phyloP scores from a whole-genome alignment of 2,329 filamentous ascomycete species.

The Penicillium sp. region DNA sequence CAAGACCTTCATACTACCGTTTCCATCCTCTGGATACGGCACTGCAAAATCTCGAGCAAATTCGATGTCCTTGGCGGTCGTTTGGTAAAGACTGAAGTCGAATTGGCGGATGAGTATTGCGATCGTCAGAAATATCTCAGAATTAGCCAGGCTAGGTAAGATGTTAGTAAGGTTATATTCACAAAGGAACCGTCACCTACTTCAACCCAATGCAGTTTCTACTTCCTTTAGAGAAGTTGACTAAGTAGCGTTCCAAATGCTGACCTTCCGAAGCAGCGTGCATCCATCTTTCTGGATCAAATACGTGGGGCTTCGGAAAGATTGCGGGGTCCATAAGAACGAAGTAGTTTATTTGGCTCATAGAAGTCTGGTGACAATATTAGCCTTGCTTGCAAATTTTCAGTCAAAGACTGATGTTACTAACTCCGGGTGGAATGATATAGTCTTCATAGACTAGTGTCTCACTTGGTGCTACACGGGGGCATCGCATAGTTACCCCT shows the following conservation, averaged over 20 bases:
- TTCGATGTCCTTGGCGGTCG: constrained; percentile 12
- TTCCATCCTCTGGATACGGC: constrained; percentile 17
- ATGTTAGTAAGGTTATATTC: neutral
- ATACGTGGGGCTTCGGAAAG: constrained; percentile 28
- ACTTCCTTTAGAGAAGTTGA: constrained; percentile 31
- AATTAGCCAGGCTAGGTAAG: constrained; percentile 17
- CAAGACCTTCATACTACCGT: neutral
- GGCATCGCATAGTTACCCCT: constrained; percentile 36
- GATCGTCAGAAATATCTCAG: constrained; percentile 19
- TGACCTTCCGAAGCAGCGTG: constrained; percentile 18
- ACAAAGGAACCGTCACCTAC: constrained; percentile 11
- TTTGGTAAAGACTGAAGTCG: constrained; percentile 21
- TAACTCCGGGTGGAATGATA: constrained; percentile 36
- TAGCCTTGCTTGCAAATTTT: too few relatives aligned
- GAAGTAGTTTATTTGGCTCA: constrained; percentile 27
- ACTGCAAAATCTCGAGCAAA: constrained; percentile 23
- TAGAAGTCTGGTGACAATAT: constrained; percentile 15
- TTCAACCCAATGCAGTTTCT: constrained; percentile 30
- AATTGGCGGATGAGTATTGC: constrained; percentile 19
- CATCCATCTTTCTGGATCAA: constrained; percentile 34
- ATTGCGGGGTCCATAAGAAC: constrained; percentile 27
- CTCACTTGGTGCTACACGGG: constrained; percentile 31
- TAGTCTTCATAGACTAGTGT: constrained; percentile 35
- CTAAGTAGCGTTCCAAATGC: constrained; percentile 27
- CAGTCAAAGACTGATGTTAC: neutral